These are phyloP conservation scores for Pyrenochaeta sp. DNA, from an alignment of 2,329 filamentous ascomycete species.

Conservation along the genomic window DNA sequence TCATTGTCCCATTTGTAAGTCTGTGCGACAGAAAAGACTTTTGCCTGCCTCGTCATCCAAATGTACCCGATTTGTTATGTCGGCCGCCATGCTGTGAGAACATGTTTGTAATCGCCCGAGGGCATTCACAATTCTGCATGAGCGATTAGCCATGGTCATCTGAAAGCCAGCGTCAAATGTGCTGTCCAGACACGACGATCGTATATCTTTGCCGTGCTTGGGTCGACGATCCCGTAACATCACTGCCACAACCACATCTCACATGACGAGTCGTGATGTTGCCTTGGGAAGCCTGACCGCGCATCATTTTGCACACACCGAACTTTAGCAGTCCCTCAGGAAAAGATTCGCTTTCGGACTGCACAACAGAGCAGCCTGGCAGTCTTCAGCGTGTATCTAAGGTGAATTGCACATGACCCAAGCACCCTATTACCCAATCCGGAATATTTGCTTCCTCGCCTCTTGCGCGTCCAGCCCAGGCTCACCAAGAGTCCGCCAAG, in stretches of 20 bases:
- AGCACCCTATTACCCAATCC: not conserved
- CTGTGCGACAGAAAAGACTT: conserved; percentile 5
- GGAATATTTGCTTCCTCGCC: not conserved
- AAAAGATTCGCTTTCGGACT: not conserved
- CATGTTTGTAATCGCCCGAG: not conserved
- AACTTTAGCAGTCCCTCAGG: not conserved
- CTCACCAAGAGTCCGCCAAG: conserved; percentile 1
- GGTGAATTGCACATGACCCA: not conserved
- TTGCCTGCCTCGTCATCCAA: conserved; percentile 16
- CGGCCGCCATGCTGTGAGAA: conserved; percentile 1
- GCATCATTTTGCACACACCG: not conserved
- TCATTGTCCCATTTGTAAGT: conserved; percentile 11
- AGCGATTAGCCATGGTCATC: not conserved
- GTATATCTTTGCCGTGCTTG: not conserved
- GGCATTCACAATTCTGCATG: not conserved
- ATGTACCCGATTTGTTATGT: not conserved
- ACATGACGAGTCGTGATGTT: not conserved
- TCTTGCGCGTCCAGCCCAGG: not conserved
- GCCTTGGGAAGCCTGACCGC: not conserved
- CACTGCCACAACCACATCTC: not conserved
- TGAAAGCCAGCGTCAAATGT: not conserved
- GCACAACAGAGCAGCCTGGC: no score
- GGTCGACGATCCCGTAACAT: not conserved
- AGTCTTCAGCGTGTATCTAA: not conserved
- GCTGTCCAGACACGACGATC: not conserved